A percentile compares a stretch with the other conserved stretches of the same genome.
phyloP scores from a whole-genome alignment of 306 rosid genomes.

The Boehmeria nivea region DNA sequence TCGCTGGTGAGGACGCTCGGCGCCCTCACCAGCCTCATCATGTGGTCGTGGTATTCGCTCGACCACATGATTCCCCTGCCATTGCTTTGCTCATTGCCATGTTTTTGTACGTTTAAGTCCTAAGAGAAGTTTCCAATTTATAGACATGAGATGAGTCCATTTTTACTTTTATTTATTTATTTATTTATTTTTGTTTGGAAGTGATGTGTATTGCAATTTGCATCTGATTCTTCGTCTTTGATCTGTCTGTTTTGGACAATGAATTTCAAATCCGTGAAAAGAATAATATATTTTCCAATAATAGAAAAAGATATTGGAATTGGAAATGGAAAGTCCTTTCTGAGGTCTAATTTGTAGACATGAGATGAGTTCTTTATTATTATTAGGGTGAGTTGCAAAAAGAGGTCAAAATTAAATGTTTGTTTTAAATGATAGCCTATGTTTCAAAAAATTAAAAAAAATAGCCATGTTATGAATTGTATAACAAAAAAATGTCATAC shows the following conservation, averaged over 20 bases:
- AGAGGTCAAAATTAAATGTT: too few species aligned
- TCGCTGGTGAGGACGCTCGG: conserved; percentile 30
- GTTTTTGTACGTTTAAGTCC: neutral
- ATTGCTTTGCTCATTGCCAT: neutral
- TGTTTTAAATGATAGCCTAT: too few species aligned
- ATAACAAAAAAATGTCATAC: too few species aligned
- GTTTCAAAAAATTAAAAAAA: too few species aligned
- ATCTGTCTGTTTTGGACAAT: conserved; percentile 10
- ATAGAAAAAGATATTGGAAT: neutral
- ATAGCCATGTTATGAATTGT: too few species aligned
- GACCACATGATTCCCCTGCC: neutral
- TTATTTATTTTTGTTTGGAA: conserved; percentile 19
- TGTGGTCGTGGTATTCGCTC: conserved; percentile 28
- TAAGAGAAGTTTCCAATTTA: conserved; percentile 18
- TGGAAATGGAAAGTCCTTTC: too few species aligned
- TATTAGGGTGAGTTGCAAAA: too few species aligned
- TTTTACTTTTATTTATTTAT: neutral
- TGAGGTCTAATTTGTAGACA: conserved; percentile 23
- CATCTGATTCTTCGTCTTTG: conserved; percentile 24
- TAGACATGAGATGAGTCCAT: neutral
- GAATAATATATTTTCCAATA: too few species aligned
- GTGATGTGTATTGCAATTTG: conserved; percentile 28
- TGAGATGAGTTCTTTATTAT: neutral
- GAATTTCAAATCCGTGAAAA: neutral
- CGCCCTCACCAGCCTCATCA: conserved; percentile 17